Base-by-base conservation (phyloP, 2,329 filamentous ascomycete genomes). In the Fonsecaea erecta region DNA sequence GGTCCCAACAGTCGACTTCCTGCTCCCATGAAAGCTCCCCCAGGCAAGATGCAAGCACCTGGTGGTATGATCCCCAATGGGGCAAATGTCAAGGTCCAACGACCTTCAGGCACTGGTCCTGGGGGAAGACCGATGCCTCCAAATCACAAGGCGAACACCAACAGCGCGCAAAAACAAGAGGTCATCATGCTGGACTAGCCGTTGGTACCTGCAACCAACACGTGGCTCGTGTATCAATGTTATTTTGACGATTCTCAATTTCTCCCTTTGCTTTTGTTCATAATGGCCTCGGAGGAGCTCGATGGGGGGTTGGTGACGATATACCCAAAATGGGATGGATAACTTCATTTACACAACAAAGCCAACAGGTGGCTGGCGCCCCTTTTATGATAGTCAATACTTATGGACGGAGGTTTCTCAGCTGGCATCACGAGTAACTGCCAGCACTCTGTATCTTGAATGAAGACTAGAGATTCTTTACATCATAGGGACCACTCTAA, bases 121-220 rank as follows among this genome's bases (percentile, higher is more conserved):
- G 57, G 57, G 24, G 57, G 43, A 24, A 60, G 46, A 40, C 4
- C 57, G 28, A 35, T 51, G 46, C 43, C 46, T 14, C 28, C 28
- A 52, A 60, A 55, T 51, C 30, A 52, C 14, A 65, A 65, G 28
- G 52, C n/a, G 28, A 65, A 52, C 34, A 21, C 57, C 18, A 65
- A 60, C 21, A 30, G 46, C 21, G 14, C 46, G 11, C 58, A 57
- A 35, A 63, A 62, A 24, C 54, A 60, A 26, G 66, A 68, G 30
- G 66, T 68, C 43, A 68, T 68, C 21, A 65, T 56, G 26, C 48
- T 68, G 56, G 66, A 68, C 40, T 68, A 55, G 55, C 24, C 37
- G 12, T 18, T 16, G n/a, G 4, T 18, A n/a, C 16, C n/a, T 32
- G 40, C 40, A 46, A 14, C 24, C 30, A 1, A 26, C 37, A 16